Conservation (phyloP, 140 eudicot species). For the Flaveria floridana region DNA sequence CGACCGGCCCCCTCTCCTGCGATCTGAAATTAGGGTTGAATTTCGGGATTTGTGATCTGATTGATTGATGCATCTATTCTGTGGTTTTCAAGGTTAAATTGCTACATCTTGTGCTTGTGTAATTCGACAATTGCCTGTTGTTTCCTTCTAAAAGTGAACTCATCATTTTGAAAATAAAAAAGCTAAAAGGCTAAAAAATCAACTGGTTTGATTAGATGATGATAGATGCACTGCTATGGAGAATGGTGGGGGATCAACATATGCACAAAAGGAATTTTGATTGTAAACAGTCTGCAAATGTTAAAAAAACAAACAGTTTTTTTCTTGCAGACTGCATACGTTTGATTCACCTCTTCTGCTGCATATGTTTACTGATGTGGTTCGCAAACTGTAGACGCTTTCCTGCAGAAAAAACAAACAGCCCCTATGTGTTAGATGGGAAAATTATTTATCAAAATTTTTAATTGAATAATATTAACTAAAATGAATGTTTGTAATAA, state of each 20-base stretch:
- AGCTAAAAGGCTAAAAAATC: conserved; percentile 2
- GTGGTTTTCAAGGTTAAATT: conserved; percentile 10
- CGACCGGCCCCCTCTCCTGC: too few species aligned
- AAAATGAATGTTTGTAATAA: too few species aligned
- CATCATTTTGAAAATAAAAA: conserved; percentile 1
- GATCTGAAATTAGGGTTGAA: neutral
- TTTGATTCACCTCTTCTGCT: too few species aligned
- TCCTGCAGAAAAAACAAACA: too few species aligned
- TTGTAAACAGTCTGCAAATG: too few species aligned
- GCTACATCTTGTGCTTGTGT: conserved; percentile 9
- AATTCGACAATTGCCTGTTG: neutral
- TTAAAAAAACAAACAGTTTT: too few species aligned
- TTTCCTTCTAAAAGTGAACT: conserved; percentile 8
- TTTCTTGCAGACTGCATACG: too few species aligned
- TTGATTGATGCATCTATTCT: neutral
- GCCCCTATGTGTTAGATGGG: too few species aligned
- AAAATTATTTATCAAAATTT: too few species aligned
- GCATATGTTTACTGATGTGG: too few species aligned
- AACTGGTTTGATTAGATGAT: neutral
- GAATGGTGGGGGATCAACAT: neutral
- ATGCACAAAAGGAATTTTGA: neutral
- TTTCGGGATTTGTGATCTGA: neutral
- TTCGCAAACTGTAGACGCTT: too few species aligned
- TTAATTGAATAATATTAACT: too few species aligned
- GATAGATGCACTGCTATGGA: neutral